Percentiles rank a stretch among this genome's conserved stretches.
Conservation (phyloP, 768 basidiomycete genomes). For the Lyophyllum decastes region DNA sequence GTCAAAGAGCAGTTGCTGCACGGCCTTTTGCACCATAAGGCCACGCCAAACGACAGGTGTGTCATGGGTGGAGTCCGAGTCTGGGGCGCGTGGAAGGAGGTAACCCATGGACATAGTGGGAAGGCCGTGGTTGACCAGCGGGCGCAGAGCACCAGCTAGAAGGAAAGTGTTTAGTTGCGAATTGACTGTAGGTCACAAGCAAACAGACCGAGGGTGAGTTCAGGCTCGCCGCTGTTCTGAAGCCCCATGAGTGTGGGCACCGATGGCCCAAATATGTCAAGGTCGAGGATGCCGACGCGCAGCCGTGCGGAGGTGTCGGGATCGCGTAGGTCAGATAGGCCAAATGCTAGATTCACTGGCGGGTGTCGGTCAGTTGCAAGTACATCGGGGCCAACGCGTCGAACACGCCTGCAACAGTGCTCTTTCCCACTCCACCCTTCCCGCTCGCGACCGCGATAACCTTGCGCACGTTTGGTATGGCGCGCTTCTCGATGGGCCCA, state of each 20-base stretch:
- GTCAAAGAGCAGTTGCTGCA: constrained; percentile 94
- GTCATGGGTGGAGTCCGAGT: constrained; percentile 57
- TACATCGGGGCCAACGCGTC: neutral
- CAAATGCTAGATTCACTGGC: constrained; percentile 80
- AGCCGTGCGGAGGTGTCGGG: constrained; percentile 38
- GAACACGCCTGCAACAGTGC: constrained; percentile 80
- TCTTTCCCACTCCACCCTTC: constrained; percentile 90
- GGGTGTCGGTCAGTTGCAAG: no score
- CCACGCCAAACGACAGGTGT: constrained; percentile 93
- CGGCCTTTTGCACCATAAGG: constrained; percentile 97
- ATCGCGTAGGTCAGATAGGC: constrained; percentile 53
- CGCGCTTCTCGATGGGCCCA: constrained; percentile 52
- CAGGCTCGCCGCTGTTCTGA: constrained; percentile 74
- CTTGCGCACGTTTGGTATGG: constrained; percentile 73
- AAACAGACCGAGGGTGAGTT: constrained; percentile 64
- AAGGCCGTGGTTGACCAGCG: constrained; percentile 84
- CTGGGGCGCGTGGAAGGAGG: constrained; percentile 63
- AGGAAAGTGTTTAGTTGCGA: neutral
- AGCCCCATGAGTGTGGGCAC: constrained; percentile 93
- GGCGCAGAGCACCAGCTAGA: constrained; percentile 75
- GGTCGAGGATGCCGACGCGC: constrained; percentile 85
- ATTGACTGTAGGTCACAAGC: neutral
- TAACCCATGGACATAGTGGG: constrained; percentile 99
- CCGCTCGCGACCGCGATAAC: constrained; percentile 88
- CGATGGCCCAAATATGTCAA: constrained; percentile 96